Percentiles rank a stretch among this genome's conserved stretches.
Conservation (phyloP, 345 rosid species). For the Boechera retrofracta region DNA sequence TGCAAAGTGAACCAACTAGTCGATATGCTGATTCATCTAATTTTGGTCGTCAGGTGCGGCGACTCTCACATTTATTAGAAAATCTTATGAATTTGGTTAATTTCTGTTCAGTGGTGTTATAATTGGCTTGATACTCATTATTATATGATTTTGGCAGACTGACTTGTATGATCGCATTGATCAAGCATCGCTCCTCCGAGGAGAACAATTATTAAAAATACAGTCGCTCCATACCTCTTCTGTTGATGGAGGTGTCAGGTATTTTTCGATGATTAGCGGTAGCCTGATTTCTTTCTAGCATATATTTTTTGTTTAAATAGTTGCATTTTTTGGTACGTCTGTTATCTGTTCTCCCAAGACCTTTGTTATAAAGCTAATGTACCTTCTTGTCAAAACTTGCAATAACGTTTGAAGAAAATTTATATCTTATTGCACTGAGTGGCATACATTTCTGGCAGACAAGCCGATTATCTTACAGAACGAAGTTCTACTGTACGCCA, state of each 20-base stretch:
- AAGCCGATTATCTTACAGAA: slow-evolving; percentile 84
- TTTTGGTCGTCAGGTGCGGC: slow-evolving; percentile 77
- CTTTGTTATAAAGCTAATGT: slow-evolving; percentile 5
- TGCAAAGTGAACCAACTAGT: slow-evolving; percentile 68
- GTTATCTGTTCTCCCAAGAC: slow-evolving; percentile 28
- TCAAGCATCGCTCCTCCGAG: slow-evolving; percentile 79
- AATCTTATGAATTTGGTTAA: slow-evolving; percentile 1
- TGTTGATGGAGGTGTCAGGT: slow-evolving; percentile 83
- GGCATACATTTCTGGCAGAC: slow-evolving; percentile 95
- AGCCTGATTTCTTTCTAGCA: slow-evolving; percentile 5
- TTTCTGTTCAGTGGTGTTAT: background rate
- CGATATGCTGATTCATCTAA: slow-evolving; percentile 74
- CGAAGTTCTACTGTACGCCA: slow-evolving; percentile 78
- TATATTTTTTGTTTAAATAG: slow-evolving; percentile 2
- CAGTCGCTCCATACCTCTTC: slow-evolving; percentile 73
- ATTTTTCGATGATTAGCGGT: slow-evolving; percentile 32
- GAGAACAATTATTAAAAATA: slow-evolving; percentile 79
- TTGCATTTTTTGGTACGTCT: slow-evolving; percentile 22
- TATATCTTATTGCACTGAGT: slow-evolving; percentile 63
- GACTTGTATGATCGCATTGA: slow-evolving; percentile 78
- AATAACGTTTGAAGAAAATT: slow-evolving; percentile 33
- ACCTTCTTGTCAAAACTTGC: slow-evolving; percentile 27
- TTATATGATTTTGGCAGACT: slow-evolving; percentile 54
- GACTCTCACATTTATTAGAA: background rate
- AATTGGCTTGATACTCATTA: background rate